Evolutionary conservation across 2,329 filamentous ascomycete species (phyloP), one percentile per base, ranked within the genome.

Genomic region (Verticillium tricorpus): DNA sequence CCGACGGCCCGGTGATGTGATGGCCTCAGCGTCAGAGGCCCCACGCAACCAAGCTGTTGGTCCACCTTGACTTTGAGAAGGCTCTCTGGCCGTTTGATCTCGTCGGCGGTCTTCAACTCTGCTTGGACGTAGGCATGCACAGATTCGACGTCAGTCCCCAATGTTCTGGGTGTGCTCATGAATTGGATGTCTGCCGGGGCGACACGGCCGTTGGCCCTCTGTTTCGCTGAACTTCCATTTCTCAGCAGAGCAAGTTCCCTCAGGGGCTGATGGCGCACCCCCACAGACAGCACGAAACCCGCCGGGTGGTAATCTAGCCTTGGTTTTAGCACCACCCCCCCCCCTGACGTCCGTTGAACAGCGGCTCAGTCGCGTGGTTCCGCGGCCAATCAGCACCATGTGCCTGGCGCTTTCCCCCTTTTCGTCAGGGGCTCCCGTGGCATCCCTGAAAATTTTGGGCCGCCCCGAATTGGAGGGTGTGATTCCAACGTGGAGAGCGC

Each of bases 361-460:
- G 45, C 72, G 71, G 70, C 66, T 71, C 69, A 68, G 64, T 63
- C 67, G 67, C 58, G 59, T 63, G 63, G 57, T 71, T 74, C 73
- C 72, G 75, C 72, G 70, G 56, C 78, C 77, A 80, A 80, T 79
- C 64, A 71, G n/a, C 67, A 35, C 19, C 37, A 65, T 70, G 76
- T 77, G 64, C 75, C 74, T 78, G 75, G 65, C 69, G 70, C 76
- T 76, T 74, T 68, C 59, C 74, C 70, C 6, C 58, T 64, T 67
- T 5, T 61, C 25, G 62, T 64, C 28, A 64, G 62, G 32, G 65
- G 63, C 45, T 52, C 45, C 45, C 45, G 45, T 19, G 45, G 4
- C 45, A 52, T 52, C 45, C 45, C 19, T 25, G 45, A 52, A 52
- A 12, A 12, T 22, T 22, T 52, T 52, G 37, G 14, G 19, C 45